phyloP scores from a whole-genome alignment of 2,329 filamentous ascomycete genomes.

The Aspergillus latus region DNA sequence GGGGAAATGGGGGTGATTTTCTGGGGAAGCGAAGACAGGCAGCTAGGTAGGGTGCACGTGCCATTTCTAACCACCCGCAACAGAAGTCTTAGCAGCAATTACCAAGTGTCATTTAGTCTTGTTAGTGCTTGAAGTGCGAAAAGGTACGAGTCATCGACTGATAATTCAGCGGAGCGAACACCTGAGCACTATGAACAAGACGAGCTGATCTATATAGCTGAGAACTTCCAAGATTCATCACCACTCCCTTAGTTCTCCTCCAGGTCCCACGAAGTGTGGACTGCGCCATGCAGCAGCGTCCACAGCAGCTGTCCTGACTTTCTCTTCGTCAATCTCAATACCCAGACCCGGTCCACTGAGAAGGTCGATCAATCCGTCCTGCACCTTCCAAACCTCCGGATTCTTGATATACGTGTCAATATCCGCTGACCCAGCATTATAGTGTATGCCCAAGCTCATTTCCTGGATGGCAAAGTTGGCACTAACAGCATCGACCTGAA shows the following conservation, averaged over 20 bases:
- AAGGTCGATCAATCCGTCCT: constrained; percentile 63
- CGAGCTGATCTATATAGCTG: neutral
- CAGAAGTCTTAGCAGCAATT: no score
- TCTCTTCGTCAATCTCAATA: constrained; percentile 70
- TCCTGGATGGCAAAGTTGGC: constrained; percentile 73
- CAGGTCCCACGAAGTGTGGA: constrained; percentile 15
- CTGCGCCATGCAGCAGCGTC: constrained; percentile 61
- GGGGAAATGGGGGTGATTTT: neutral
- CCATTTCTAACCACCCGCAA: neutral
- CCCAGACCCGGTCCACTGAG: constrained; percentile 63
- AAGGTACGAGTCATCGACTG: no score
- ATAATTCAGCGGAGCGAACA: no score
- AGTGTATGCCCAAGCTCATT: constrained; percentile 78
- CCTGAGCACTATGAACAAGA: neutral
- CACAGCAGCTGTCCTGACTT: constrained; percentile 59
- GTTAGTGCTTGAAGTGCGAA: no score
- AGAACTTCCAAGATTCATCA: neutral
- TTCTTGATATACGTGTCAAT: constrained; percentile 68
- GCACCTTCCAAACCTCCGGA: constrained; percentile 63
- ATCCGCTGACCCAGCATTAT: constrained; percentile 63
- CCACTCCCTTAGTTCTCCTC: constrained; percentile 17
- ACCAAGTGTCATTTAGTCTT: no score
- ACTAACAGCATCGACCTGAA: constrained; percentile 63
- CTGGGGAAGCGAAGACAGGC: neutral
- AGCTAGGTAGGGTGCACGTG: neutral